Conservation (phyloP, 768 basidiomycete species). For the Tylopilus cervinicoccineus region DNA sequence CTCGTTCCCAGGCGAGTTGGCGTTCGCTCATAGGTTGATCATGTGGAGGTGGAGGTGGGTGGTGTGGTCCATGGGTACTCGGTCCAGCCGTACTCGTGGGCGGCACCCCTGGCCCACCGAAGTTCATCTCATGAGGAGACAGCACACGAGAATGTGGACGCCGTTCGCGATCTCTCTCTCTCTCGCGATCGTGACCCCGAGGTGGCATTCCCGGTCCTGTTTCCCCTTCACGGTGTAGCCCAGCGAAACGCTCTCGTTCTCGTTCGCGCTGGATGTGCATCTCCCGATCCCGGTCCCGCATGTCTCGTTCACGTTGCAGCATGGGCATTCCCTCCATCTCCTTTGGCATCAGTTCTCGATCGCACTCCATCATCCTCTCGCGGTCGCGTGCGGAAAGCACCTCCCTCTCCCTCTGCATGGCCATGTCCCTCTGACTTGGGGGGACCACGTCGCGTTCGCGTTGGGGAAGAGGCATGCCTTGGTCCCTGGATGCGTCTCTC, state of each 20-base stretch:
- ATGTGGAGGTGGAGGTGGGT: constrained; percentile 18
- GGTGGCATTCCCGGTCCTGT: constrained; percentile 22
- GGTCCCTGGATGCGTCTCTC: constrained; percentile 20
- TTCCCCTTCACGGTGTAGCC: constrained; percentile 22
- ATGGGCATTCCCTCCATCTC: constrained; percentile 22
- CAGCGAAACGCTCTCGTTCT: constrained; percentile 22
- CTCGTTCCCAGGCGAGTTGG: constrained; percentile 26
- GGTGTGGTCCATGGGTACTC: constrained; percentile 19
- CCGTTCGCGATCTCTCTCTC: constrained; percentile 30
- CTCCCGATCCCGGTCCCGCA: constrained; percentile 27
- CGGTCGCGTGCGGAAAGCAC: constrained; percentile 18
- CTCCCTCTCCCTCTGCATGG: constrained; percentile 25
- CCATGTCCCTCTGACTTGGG: constrained; percentile 17
- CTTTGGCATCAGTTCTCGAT: constrained; percentile 20
- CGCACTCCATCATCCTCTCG: constrained; percentile 21
- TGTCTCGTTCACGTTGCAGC: constrained; percentile 23
- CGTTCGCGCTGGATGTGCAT: constrained; percentile 27
- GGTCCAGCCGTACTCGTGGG: constrained; percentile 15
- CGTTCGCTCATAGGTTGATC: constrained; percentile 23
- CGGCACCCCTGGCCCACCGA: constrained; percentile 7
- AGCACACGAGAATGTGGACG: constrained; percentile 25
- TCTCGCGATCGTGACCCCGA: constrained; percentile 26
- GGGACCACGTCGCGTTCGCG: constrained; percentile 23
- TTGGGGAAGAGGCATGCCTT: constrained; percentile 15
- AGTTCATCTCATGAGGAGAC: constrained; percentile 20